Base-by-base conservation (phyloP, 805 yeast genomes). In the Cyberlindnera lachancei region DNA sequence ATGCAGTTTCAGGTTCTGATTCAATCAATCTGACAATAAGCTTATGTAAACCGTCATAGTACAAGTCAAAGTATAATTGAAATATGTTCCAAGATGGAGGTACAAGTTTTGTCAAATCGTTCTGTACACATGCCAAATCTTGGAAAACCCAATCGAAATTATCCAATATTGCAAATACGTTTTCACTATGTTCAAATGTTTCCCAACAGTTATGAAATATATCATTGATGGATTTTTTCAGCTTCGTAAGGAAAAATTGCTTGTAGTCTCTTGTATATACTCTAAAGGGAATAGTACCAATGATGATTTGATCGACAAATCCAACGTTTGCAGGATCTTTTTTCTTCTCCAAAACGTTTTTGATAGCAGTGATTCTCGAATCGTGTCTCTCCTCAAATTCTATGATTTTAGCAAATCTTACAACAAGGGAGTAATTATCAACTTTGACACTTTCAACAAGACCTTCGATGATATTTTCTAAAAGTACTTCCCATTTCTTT, bases 301-400 rank as follows among this genome's bases (percentile, higher is more conserved):
- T 60, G n/a, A 62, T 37, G 15, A 64, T 55, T 53, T 55, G 68
- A 21, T 59, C 57, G 27, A 52, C 57, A 5, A 40, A 24, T 10
- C 26, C 32, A 6, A 59, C 49, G 7, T 52, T 49, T 4, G 47
- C 37, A 24, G 48, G 48, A 25, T 52, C 55, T 27, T 52, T 50
- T 37, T 55, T 54, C 28, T 46, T 53, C 13, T 29, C 22, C 11
- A 35, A 46, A 35, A 41, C 58, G 45, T 33, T 51, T 48, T 34
- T 59, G 4, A 61, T 49, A 2, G 61, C 56, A 7, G 49, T 52
- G 15, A 64, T 66, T 31, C 78, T 75, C 38, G 76, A 55, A 49
- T 92, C 98, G 48, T 84, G 86, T 18, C 70, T 64, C 42, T 81
- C 84, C 55, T 92, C 98, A 41, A 63, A 67, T 41, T 87, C 94